phyloP scores from a whole-genome alignment of 768 basidiomycete species.

The Filobasidium floriforme region DNA sequence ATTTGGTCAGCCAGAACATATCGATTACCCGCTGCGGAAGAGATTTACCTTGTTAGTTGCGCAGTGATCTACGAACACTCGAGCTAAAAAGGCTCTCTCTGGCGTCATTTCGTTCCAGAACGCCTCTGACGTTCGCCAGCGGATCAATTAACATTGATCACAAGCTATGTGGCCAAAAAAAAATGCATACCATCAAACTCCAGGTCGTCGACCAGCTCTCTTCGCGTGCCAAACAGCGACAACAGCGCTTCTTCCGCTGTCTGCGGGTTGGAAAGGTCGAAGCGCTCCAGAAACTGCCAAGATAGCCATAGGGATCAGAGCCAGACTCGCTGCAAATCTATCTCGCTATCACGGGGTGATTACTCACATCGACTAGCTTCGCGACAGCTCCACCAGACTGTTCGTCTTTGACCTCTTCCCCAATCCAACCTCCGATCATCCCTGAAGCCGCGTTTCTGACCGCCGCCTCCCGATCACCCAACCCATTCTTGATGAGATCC shows the following conservation, averaged over 20 bases:
- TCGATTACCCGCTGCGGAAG: background rate
- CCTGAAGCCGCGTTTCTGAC: conserved; percentile 67
- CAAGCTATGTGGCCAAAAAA: background rate
- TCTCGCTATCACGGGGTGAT: too few relatives aligned
- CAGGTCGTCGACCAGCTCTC: conserved; percentile 61
- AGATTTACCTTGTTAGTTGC: conserved; percentile 36
- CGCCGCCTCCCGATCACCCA: conserved; percentile 71
- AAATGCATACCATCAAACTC: conserved; percentile 59
- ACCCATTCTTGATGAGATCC: conserved; percentile 67
- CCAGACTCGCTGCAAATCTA: too few relatives aligned
- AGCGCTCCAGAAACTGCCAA: conserved; percentile 39
- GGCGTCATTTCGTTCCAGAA: conserved; percentile 68
- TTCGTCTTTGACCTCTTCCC: conserved; percentile 39
- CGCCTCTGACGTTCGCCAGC: conserved; percentile 49
- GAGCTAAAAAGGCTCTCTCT: conserved; percentile 69
- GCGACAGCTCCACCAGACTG: background rate
- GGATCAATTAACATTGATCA: conserved; percentile 5
- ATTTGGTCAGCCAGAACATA: too few relatives aligned
- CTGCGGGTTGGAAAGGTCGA: conserved; percentile 39
- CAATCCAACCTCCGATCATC: conserved; percentile 70
- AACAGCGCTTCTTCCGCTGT: conserved; percentile 68
- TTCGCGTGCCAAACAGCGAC: conserved; percentile 60
- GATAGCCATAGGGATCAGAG: background rate
- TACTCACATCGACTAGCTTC: background rate
- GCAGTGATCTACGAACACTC: conserved; percentile 76